Base-by-base conservation (phyloP, 345 rosid species). In the Angophora floribunda region DNA sequence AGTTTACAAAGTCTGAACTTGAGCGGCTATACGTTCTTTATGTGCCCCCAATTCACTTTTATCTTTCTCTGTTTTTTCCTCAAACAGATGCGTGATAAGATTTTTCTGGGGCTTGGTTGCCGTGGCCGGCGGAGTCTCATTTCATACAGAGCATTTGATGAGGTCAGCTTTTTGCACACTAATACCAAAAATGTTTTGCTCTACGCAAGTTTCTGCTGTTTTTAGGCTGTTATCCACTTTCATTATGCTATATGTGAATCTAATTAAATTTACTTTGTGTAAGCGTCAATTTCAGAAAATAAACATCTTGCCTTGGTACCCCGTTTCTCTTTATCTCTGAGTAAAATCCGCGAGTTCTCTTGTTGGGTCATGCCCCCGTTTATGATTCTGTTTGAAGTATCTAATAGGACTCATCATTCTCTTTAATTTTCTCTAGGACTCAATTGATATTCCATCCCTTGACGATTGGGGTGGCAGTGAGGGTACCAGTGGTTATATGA, bases 381-480 rank as follows among this genome's bases (percentile, higher is more conserved):
- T 75, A 75, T 13, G 13, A 36, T 17, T 36, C 82, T 75, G 82
- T 75, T 36, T 75, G 0, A 36, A 75, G 82, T 75, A 10, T 10
- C 26, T 75, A 36, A 0, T 3, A 9, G 6, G 28, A 63, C 51
- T 87, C 26, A 65, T 63, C 85, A 19, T 87, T 87, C 26, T 63
- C 78, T 51, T 61, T 47, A 47, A 22, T 87, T 24, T 17, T 79
- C 61, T 50, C 85, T 36, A 89, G 90, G 90, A 78, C 57, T 59
- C 88, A 4, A 63, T 86, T 45, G 89, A 89, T 87, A 89, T 87
- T 55, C 87, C 87, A 53, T 78, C 89, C 30, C 89, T 89, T 47
- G 87, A 85, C 32, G 90, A 92, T 49, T 93, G 95, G 94, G 92
- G 89, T 57, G 94, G 89, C 88, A 85, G 88, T 86, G 94, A 89